Base-by-base conservation (phyloP, 139 green algal species). In the Chlorella sp. region DNA sequence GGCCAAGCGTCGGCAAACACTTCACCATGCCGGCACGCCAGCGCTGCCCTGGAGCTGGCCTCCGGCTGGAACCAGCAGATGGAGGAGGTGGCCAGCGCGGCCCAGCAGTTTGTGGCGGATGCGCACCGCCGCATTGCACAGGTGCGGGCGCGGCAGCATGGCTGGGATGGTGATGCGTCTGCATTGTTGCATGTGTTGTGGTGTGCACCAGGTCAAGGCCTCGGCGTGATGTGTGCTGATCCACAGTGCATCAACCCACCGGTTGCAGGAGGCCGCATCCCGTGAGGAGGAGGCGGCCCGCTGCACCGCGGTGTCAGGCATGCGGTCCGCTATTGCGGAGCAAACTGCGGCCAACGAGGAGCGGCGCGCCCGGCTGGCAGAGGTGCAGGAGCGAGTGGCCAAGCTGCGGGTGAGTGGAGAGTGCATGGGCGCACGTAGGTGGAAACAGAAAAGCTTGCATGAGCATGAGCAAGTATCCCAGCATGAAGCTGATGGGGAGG, bases 1-100 rank as follows among this genome's bases (percentile, higher is more conserved):
- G 16, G 41, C 41, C 55, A 78, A 70, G n/a, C 75, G n/a, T n/a
- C n/a, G n/a, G n/a, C n/a, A n/a, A n/a, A n/a, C n/a, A n/a, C n/a
- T n/a, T n/a, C n/a, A n/a, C n/a, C n/a, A n/a, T 87, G 72, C 76
- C 86, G 32, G 68, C 62, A 0, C 83, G 89, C n/a, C 82, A 86
- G 32, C 30, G 62, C 20, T n/a, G 85, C 89, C 62, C 41, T 86
- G 36, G 84, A 68, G 13, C 69, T 84, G 38, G 32, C 86, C 6
- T n/a, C 86, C 25, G 21, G 68, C 36, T 55, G 60, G 32, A 20
- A 38, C 23, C 30, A 81, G n/a, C 74, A 87, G 55, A 7, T 73
- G 56, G 57, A 34, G 39, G 68, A 36, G 30, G 63, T 90, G 41
- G 85, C 75, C 13, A 34, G 16, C 7, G 67, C 75, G 0, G 67